Percentiles rank a stretch among this genome's conserved stretches.
Conservation (phyloP, 2,329 filamentous ascomycete genomes). For the Cordyceps farinosa region DNA sequence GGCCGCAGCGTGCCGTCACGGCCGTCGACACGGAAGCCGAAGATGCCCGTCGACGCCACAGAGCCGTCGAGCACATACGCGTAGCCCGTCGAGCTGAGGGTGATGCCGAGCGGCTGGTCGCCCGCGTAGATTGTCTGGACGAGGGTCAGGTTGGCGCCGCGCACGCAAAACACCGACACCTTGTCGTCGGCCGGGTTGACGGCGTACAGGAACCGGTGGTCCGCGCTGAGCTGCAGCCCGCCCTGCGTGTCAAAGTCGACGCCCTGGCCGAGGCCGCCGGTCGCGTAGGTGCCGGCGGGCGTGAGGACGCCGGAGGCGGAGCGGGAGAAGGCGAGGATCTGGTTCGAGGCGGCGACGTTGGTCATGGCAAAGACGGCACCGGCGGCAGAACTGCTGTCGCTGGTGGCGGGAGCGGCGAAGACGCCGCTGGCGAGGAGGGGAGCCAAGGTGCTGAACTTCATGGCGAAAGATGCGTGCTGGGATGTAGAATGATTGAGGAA, state of each 20-base stretch:
- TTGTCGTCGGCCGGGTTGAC: conserved; percentile 22
- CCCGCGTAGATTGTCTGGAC: conserved; percentile 24
- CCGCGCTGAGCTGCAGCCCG: conserved; percentile 54
- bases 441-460: not conserved
- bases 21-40: conserved; percentile 22
- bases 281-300: conserved; percentile 19
- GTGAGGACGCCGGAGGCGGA: conserved; percentile 18
- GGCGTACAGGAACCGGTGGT: conserved; percentile 23
- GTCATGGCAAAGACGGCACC: conserved; percentile 24
- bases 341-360: conserved; percentile 21
- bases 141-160: conserved; percentile 19
- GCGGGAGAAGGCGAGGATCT: conserved; percentile 22
- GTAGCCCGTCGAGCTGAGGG: conserved; percentile 22
- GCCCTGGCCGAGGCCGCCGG: conserved; percentile 42
- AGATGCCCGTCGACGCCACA: conserved; percentile 23
- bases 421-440: not conserved
- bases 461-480: not conserved
- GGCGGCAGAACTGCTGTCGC: not conserved
- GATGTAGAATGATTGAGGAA: not conserved
- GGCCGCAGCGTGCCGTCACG: conserved; percentile 19
- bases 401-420: not conserved
- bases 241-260: conserved; percentile 81
- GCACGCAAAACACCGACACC: conserved; percentile 22
- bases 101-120: conserved; percentile 23
- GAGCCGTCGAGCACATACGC: conserved; percentile 23